phyloP scores from a whole-genome alignment of 306 rosid genomes.

The Vigna mungo region DNA sequence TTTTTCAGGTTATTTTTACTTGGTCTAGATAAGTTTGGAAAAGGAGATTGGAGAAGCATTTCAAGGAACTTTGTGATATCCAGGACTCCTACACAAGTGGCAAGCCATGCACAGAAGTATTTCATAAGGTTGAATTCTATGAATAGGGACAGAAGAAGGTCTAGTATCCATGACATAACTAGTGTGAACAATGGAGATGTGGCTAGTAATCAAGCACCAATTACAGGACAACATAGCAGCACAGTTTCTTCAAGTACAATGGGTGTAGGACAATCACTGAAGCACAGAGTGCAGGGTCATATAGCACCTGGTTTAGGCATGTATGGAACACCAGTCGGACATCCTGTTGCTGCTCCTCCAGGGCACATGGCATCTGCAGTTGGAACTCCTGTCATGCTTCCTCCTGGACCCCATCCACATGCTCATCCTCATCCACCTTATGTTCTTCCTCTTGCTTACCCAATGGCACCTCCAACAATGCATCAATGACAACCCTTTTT shows the following conservation, averaged over 20 bases:
- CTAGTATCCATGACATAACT: conserved; percentile 95
- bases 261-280: conserved; percentile 63
- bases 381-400: conserved; percentile 97
- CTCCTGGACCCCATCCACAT: conserved; percentile 67
- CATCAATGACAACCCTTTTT: conserved; percentile 61
- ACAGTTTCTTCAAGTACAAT: conserved; percentile 56
- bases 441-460: conserved; percentile 91
- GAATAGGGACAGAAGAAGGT: conserved; percentile 95
- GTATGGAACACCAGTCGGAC: conserved; percentile 91
- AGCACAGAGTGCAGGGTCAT: conserved; percentile 75
- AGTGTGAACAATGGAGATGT: conserved; percentile 83
- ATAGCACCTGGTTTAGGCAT: conserved; percentile 76
- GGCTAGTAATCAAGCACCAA: conserved; percentile 69
- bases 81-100: conserved; percentile 98
- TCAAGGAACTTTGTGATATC: conserved; percentile 96
- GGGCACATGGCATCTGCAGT: conserved; percentile 91
- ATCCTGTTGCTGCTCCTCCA: conserved; percentile 80
- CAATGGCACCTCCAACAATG: conserved; percentile 96
- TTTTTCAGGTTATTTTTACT: conserved; percentile 81
- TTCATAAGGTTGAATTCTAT: conserved; percentile 93
- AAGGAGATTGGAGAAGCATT: conserved; percentile 99
- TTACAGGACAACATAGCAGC: conserved; percentile 80
- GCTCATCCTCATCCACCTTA: conserved; percentile 59
- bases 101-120: conserved; percentile 98
- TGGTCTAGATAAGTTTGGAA: conserved; percentile 97